These are phyloP conservation scores for Tylopilus subfusipes DNA, from an alignment of 768 basidiomycete species.

Conservation along the genomic window DNA sequence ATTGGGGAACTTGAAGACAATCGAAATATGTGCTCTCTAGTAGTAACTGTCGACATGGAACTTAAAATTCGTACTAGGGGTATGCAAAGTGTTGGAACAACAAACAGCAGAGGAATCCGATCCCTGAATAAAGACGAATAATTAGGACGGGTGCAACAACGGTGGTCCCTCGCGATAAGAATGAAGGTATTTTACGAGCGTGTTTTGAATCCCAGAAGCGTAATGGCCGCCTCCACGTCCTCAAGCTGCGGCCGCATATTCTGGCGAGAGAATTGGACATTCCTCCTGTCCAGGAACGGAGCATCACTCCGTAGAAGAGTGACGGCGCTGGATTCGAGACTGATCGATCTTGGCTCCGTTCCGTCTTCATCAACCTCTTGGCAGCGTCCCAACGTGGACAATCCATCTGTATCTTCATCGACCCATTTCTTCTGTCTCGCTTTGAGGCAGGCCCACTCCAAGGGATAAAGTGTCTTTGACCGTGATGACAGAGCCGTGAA, in stretches of 20 bases:
- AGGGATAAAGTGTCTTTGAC: conserved; percentile 45
- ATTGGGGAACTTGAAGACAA: background rate
- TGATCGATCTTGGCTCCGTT: conserved; percentile 15
- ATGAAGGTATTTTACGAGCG: conserved; percentile 6
- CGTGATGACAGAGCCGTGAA: conserved; percentile 28
- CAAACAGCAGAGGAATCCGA: conserved; percentile 4
- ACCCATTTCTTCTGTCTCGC: conserved; percentile 31
- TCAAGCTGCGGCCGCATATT: conserved; percentile 21
- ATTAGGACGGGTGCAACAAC: conserved; percentile 18
- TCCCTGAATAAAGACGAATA: conserved; percentile 31
- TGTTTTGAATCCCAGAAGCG: conserved; percentile 34
- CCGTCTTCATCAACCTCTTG: conserved; percentile 10
- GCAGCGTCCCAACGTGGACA: background rate
- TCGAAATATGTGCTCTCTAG: background rate
- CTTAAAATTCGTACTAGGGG: background rate
- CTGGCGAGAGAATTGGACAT: background rate
- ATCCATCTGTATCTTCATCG: conserved; percentile 21
- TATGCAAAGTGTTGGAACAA: conserved; percentile 11
- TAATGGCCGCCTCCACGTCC: conserved; percentile 37
- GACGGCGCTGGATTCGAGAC: conserved; percentile 11
- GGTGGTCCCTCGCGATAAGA: background rate
- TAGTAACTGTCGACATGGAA: background rate
- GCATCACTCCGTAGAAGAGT: conserved; percentile 5
- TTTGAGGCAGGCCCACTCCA: conserved; percentile 74
- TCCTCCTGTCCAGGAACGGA: background rate